Evolutionary conservation across 1,139 yeast genomes (phyloP), one percentile per base, ranked within the genome.

Genomic region (Pichia inconspicua): DNA sequence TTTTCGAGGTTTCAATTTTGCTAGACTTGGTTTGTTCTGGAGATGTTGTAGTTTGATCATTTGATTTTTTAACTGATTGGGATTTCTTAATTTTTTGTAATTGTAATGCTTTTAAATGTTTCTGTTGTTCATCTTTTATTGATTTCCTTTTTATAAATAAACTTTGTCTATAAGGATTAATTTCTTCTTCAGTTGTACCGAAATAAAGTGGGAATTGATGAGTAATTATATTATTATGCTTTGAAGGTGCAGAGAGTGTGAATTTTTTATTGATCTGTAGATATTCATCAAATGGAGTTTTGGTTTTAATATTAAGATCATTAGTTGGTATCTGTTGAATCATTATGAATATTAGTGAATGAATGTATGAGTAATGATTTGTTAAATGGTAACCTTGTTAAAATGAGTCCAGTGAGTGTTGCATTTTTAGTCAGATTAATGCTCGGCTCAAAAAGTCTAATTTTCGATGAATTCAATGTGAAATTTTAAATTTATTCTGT

Each of bases 101-200:
- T 39, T 45, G 40, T 5, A 37, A n/a, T 6, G 43, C 42, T 19
- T 43, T 46, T 31, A 47, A 41, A 25, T 48, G 44, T 25, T 58
- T 59, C 37, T 57, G 56, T 12, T 51, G 46, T 1, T 55, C 45
- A 41, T 57, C 53, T 31, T 43, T 43, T 12, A 42, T 22, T 19
- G 52, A 40, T 49, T 64, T 55, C 43, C 57, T 56, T 32, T 53
- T 51, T 32, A 50, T 45, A 17, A 61, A 43, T 6, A 61, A 50
- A 39, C 49, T 43, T 43, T 50, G 55, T 50, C 65, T 55, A 42
- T 54, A 55, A 10, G 45, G 45, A 14, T 40, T 48, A 41, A 62
- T 59, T 44, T 62, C 66, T 14, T 54, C 54, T 46, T 61, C 65
- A 28, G 55, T 53, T 7, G 65, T 60, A 36, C 66, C 66, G 44